Base-by-base conservation (phyloP, 768 basidiomycete genomes). In the Podaxis sp. region DNA sequence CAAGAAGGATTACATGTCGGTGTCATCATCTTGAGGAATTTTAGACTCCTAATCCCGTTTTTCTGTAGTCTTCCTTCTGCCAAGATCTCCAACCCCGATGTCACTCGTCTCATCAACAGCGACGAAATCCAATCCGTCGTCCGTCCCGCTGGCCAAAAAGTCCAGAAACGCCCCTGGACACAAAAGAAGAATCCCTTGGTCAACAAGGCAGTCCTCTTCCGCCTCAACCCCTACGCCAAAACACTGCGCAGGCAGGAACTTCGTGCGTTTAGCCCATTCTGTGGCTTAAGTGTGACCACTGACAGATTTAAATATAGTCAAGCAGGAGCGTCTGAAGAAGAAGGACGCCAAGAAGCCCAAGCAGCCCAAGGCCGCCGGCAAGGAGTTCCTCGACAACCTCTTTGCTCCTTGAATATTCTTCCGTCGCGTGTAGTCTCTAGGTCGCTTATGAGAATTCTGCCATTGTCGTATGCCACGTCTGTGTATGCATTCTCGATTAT, bases 201-300 rank as follows among this genome's bases (percentile, higher is more conserved):
- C 78, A 97, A 97, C 88, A 95, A 91, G 82, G 90, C 84, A 54
- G 79, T 95, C 68, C 87, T 95, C 73, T 95, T 95, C 93, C 90
- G 95, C 70, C 85, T 98, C 78, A 98, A 98, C 84, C 96, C 96
- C 56, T 98, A 98, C 77, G 96, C 95, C 69, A 96, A 96, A 86
- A 90, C 90, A 48, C 76, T 95, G 70, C 90, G 93, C 74, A 82
- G 90, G 67, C 90, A 94, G 70, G 93, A 96, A 73, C 76, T 96
- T 66, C 83, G 91, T 93, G 73, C 61, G 91, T 90, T 23, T 18
- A 53, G 55, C 59, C 60, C 35, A 70, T 59, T 48, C 3, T 51
- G 58, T 59, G 25, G 60, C 10, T 54, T 7, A 7, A 11, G 38
- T 25, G 37, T 14, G 13, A 5, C 32, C 9, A 38, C 23, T 38